Base-by-base conservation (phyloP, 192 early-diverging fungal species). In the Ambispora gerdemannii region DNA sequence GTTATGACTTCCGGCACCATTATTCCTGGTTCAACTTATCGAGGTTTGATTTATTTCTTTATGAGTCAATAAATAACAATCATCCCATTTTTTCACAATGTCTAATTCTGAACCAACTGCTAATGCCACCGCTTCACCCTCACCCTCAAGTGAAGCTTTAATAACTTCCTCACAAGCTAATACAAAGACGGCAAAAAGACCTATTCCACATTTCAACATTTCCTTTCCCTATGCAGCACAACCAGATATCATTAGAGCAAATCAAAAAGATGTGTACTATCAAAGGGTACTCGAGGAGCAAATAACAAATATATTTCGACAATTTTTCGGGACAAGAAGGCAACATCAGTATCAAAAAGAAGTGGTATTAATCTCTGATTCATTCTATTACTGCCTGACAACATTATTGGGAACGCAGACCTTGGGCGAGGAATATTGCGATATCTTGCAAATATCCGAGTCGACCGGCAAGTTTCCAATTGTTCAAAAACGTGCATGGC, bases 361-460 rank as follows among this genome's bases (percentile, higher is more conserved):
- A n/a, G 72, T 95, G 4, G 78, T 82, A 6, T 63, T 87, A 2
- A 72, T 82, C 19, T 82, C 91, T 22, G 81, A 89, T 73, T 60
- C 88, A 24, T 66, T 87, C 28, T 97, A 97, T 75, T 88, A 90
- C 59, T 85, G 82, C 0, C 77, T 91, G 43, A 93, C 93, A 4
- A 91, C 90, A 0, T 76, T 83, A 30, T 17, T 64, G 58, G 91
- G 95, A 3, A 86, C 85, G 19, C 93, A 92, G 70, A 97, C 96
- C 0, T 75, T 98, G 35, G 96, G 96, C 50, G 94, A 98, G 75
- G 96, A 98, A 73, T 97, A 96, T 76, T 95, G 93, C 67, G 93
- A 93, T 67, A 92, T 97, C 58, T 71, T 93, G 70, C 93, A 89
- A 61, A 78, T 88, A 51, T 80, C 76, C 24, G 74, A 77, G 17